Percentiles rank a stretch among this genome's conserved stretches.
Conservation (phyloP, 176 grass and related monocot species). For the Juncus inflexus region DNA sequence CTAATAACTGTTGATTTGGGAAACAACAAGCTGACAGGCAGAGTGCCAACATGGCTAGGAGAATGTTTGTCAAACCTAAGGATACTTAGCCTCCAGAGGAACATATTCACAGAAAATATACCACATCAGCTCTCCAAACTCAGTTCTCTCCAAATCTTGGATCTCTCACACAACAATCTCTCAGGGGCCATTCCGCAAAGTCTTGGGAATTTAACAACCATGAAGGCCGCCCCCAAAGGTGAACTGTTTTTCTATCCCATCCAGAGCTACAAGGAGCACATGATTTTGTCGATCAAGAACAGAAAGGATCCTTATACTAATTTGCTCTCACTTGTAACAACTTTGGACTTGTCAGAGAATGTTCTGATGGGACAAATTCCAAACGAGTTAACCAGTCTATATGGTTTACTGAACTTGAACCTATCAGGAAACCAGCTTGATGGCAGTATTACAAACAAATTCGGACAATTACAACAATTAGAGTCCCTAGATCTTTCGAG, state of each 20-base stretch:
- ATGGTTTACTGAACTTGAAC: constrained; percentile 21
- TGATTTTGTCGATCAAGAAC: constrained; percentile 21
- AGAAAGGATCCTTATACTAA: not conserved
- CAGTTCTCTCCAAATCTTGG: constrained; percentile 30
- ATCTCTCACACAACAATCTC: constrained; percentile 33
- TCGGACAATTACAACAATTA: constrained; percentile 4
- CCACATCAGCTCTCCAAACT: constrained; percentile 24
- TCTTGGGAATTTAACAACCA: constrained; percentile 17
- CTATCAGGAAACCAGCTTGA: constrained; percentile 15
- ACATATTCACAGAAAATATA: constrained; percentile 37
- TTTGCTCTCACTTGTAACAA: constrained; percentile 15
- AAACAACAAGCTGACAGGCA: constrained; percentile 29
- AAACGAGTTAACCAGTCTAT: constrained; percentile 14
- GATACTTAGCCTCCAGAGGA: constrained; percentile 18
- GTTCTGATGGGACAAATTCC: constrained; percentile 10
- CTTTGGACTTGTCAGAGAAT: constrained; percentile 19
- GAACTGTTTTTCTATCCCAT: constrained; percentile 2
- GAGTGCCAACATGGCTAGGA: constrained; percentile 30
- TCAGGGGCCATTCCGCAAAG: constrained; percentile 27
- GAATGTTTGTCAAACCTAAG: constrained; percentile 11
- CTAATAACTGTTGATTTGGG: constrained; percentile 36
- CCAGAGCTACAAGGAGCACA: constrained; percentile 11
- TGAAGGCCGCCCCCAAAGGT: constrained; percentile 7
- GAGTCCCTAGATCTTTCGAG: constrained; percentile 30
- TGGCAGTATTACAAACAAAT: constrained; percentile 19